These are phyloP conservation scores for Candida ovalis DNA, from an alignment of 805 yeast species.

Conservation along the genomic window DNA sequence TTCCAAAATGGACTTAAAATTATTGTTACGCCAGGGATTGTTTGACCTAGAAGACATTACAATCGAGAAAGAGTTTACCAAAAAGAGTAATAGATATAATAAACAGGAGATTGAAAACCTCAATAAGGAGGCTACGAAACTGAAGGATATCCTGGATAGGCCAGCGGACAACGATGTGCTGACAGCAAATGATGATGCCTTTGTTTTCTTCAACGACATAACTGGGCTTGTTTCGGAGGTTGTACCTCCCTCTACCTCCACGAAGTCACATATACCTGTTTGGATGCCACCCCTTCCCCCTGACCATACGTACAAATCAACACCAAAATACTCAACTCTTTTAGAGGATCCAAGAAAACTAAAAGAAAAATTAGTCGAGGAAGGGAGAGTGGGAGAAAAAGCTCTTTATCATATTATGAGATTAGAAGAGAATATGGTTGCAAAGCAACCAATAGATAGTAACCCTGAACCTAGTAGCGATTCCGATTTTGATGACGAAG, in stretches of 20 bases:
- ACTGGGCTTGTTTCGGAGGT: slow-evolving; percentile 47
- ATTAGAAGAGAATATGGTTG: slow-evolving; percentile 15
- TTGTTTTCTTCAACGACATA: slow-evolving; percentile 50
- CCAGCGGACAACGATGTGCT: slow-evolving; percentile 26
- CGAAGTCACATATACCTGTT: slow-evolving; percentile 51
- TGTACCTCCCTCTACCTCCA: slow-evolving; percentile 46
- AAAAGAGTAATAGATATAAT: slow-evolving; percentile 15
- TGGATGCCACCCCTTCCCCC: slow-evolving; percentile 93
- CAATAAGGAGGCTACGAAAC: slow-evolving; percentile 6
- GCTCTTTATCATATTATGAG: slow-evolving; percentile 60
- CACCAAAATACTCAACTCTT: slow-evolving; percentile 62
- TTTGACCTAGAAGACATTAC: slow-evolving; percentile 39
- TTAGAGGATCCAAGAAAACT: slow-evolving; percentile 68
- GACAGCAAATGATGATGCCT: slow-evolving; percentile 40
- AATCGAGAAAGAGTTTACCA: slow-evolving; percentile 31
- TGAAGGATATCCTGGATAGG: slow-evolving; percentile 14
- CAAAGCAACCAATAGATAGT: slow-evolving; percentile 9
- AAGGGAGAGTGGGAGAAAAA: slow-evolving; percentile 74
- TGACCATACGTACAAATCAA: slow-evolving; percentile 81
- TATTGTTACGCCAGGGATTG: slow-evolving; percentile 41
- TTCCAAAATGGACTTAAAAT: slow-evolving; percentile 45
- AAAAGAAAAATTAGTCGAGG: slow-evolving; percentile 70
- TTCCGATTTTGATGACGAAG: neutral
- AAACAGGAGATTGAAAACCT: slow-evolving; percentile 6
- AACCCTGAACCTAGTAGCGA: slow-evolving; percentile 9